Percentiles rank a stretch among this genome's conserved stretches.
These are phyloP conservation scores for Xenosphaeropsis pyriputrescens DNA, from an alignment of 2,329 filamentous ascomycete genomes.

Conservation along the genomic window DNA sequence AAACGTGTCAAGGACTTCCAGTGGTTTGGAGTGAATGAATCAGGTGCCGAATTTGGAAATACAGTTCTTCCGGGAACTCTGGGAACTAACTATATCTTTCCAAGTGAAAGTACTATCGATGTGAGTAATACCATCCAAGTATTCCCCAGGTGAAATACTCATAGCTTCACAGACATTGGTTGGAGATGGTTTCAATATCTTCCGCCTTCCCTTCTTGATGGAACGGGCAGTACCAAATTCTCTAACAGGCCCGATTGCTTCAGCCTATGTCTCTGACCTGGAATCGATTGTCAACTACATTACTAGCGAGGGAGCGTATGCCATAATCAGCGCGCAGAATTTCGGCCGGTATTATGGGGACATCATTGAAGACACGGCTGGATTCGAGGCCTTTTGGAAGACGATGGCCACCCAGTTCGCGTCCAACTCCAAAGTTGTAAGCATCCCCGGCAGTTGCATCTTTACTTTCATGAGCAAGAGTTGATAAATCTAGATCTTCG, in stretches of 20 bases:
- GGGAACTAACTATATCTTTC: conserved; percentile 43
- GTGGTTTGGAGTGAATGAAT: conserved; percentile 20
- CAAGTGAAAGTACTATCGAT: conserved; percentile 21
- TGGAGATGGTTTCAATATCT: conserved; percentile 36
- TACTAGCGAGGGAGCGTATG: conserved; percentile 25
- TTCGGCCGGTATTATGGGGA: conserved; percentile 27
- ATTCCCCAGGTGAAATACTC: background rate
- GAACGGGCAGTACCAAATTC: conserved; percentile 33
- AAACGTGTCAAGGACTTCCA: conserved; percentile 22
- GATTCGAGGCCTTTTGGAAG: conserved; percentile 22
- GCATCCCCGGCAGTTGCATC: conserved; percentile 21
- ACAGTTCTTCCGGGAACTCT: conserved; percentile 34
- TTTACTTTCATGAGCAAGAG: background rate
- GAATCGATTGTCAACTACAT: conserved; percentile 25
- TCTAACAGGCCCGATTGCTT: conserved; percentile 26
- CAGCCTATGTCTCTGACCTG: conserved; percentile 25
- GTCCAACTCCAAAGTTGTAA: conserved; percentile 18
- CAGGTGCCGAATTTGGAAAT: conserved; percentile 45
- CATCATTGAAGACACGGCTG: conserved; percentile 15
- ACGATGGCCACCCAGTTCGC: conserved; percentile 20
- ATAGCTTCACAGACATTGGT: conserved; percentile 19
- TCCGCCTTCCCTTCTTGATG: conserved; percentile 42
- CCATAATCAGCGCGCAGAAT: conserved; percentile 30
- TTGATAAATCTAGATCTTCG: conserved; percentile 13
- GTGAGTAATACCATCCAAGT: conserved; percentile 10